Base-by-base conservation (phyloP, 352 stramenopile genomes). In the Globisporangium heterothallicum region DNA sequence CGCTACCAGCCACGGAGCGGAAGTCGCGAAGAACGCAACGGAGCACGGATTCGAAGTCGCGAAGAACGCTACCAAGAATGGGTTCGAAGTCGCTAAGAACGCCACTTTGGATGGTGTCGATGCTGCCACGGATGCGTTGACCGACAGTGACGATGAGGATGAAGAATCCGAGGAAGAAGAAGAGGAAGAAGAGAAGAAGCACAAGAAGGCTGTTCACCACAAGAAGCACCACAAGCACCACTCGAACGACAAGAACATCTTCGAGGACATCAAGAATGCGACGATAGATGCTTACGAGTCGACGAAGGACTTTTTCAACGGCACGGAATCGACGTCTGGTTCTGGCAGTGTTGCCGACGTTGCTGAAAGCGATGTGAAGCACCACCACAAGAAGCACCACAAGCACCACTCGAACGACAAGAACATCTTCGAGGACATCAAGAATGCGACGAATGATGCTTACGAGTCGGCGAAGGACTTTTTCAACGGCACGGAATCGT, bases 101-200 rank as follows among this genome's bases (percentile, higher is more conserved):
- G 38, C 25, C 0, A 47, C 44, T 12, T 26, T 18, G 34, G 21
- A 42, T 22, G 30, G 14, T 3, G 25, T 45, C 9, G 25, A 53
- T 43, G 38, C 27, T 30, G 44, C 57, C 35, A 22, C 22, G 34
- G 43, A 49, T n/a, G 42, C 48, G 3, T 36, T 32, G 12, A 49
- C 46, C 27, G 48, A 40, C 34, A 43, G 44, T n/a, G 49, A 57
- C 14, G 57, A 49, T 16, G 58, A 66, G 9, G 53, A 71, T 16
- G 59, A 66, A 21, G 49, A 63, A 22, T 42, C 63, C 12, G 61
- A 70, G 16, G 56, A 61, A 18, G 57, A 70, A 12, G 45, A 48
- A 16, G 56, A 49, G 7, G 26, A 25, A 8, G 16, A 42, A 16
- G 26, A 44, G 38, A 2, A 48, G 9, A 10, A 48, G 22, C 19